Conservation (phyloP, 768 basidiomycete genomes). For the Trametes gibbosa region DNA sequence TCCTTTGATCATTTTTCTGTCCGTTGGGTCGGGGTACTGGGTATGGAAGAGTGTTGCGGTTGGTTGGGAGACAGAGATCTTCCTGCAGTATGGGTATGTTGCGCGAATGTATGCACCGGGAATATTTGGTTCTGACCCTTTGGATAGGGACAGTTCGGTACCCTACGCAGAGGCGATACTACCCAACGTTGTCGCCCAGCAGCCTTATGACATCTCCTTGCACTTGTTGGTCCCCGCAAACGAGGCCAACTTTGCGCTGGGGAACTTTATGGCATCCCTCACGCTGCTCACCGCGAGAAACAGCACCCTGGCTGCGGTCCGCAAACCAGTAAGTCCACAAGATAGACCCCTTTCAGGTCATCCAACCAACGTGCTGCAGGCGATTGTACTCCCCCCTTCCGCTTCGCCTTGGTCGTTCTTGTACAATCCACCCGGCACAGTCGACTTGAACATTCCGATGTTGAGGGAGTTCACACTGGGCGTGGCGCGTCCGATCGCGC, state of each 20-base stretch:
- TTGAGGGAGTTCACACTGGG: constrained; percentile 52
- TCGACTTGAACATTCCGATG: constrained; percentile 54
- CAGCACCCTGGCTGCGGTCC: constrained; percentile 56
- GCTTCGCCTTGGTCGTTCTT: constrained; percentile 35
- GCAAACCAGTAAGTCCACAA: constrained; percentile 57
- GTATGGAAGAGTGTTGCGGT: constrained; percentile 74
- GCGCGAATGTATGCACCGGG: background rate
- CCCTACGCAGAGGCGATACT: constrained; percentile 63
- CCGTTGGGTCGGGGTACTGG: constrained; percentile 64
- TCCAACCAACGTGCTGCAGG: constrained; percentile 36
- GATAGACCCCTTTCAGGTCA: background rate
- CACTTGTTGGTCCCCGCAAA: constrained; percentile 63
- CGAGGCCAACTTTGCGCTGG: constrained; percentile 67
- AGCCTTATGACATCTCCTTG: constrained; percentile 75
- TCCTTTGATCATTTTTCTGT: constrained; percentile 59
- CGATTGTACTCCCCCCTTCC: constrained; percentile 51
- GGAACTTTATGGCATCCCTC: constrained; percentile 81
- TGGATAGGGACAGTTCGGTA: constrained; percentile 54
- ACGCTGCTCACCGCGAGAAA: constrained; percentile 59
- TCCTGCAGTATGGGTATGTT: constrained; percentile 77
- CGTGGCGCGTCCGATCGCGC: constrained; percentile 49
- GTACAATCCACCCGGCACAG: constrained; percentile 38
- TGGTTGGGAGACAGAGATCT: constrained; percentile 65
- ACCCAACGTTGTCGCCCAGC: constrained; percentile 51
- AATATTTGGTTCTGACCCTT: background rate